Conservation (phyloP, 441 rosid species). For the Eruca vesicaria region DNA sequence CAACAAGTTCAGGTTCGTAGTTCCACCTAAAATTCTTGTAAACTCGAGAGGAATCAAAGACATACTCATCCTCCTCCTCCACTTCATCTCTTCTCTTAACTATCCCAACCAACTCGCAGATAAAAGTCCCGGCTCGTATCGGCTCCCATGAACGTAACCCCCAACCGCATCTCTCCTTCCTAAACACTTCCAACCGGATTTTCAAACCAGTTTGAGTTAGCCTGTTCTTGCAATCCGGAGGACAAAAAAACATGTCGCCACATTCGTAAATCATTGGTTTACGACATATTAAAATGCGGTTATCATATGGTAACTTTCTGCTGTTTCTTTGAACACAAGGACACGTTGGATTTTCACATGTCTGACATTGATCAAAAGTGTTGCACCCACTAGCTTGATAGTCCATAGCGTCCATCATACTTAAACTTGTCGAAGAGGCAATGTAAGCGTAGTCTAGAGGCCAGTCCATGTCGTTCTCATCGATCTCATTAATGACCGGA, state of each 20-base stretch:
- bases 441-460: neutral
- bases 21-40: neutral
- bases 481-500: slow-evolving; percentile 41
- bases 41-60: neutral
- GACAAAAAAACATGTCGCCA: neutral
- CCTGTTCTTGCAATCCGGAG: neutral
- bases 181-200: slow-evolving; percentile 15
- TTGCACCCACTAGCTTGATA: neutral
- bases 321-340: slow-evolving; percentile 10
- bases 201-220: slow-evolving; percentile 8
- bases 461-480: neutral
- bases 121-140: slow-evolving; percentile 39
- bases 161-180: slow-evolving; percentile 22
- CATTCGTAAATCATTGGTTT: slow-evolving; percentile 37
- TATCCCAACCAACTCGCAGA: neutral
- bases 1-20: neutral
- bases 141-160: slow-evolving; percentile 37
- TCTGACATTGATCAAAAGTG: neutral
- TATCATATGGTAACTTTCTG: neutral
- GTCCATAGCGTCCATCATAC: neutral
- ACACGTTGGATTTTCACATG: neutral
- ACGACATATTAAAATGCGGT: slow-evolving; percentile 24
- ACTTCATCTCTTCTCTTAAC: neutral
- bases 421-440: too few species aligned
- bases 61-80: neutral